Conservation (phyloP, 306 rosid species). For the Cicer chorassanicum region DNA sequence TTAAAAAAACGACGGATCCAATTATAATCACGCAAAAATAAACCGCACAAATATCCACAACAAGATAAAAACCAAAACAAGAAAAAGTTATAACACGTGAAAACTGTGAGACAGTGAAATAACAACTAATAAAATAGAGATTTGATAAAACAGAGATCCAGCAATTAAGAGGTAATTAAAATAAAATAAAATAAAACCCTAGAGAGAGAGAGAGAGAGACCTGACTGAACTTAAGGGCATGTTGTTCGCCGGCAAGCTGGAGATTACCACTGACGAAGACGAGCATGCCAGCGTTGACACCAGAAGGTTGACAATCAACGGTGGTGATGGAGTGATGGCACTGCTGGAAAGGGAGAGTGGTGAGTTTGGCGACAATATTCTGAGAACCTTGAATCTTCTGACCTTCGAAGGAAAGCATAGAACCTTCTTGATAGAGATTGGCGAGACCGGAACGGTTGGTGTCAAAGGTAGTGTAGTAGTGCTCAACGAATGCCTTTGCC, state of each 20-base stretch:
- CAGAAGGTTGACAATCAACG: constrained; percentile 92
- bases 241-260: constrained; percentile 92
- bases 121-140: background rate
- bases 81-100: constrained; percentile 11
- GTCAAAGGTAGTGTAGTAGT: constrained; percentile 82
- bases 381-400: constrained; percentile 84
- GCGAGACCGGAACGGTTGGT: constrained; percentile 58
- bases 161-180: background rate
- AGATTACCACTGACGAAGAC: constrained; percentile 94
- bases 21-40: background rate
- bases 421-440: constrained; percentile 69
- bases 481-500: constrained; percentile 89
- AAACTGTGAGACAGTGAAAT: background rate
- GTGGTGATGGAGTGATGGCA: constrained; percentile 83
- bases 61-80: constrained; percentile 8
- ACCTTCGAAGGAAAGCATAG: constrained; percentile 94
- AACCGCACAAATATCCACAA: background rate
- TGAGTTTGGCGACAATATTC: constrained; percentile 79
- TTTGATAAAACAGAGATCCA: constrained; percentile 30
- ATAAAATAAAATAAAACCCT: background rate
- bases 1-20: background rate
- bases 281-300: constrained; percentile 77
- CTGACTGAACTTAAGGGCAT: constrained; percentile 95
- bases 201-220: constrained; percentile 38
- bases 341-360: constrained; percentile 89